Base-by-base conservation (phyloP, 179 eudicot species). In the Gypsophila paniculata region DNA sequence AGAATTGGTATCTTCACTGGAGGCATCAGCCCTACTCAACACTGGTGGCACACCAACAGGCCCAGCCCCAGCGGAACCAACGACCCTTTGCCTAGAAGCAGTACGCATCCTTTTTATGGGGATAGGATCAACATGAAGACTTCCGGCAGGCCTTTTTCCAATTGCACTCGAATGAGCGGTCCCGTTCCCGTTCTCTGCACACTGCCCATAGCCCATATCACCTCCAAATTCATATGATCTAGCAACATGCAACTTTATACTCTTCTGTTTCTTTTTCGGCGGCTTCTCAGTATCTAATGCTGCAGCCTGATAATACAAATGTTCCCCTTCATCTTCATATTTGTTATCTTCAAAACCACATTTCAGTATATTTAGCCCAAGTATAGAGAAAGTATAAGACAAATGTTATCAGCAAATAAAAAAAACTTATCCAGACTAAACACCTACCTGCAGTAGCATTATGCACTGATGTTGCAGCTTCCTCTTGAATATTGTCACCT, bases 81-180 rank as follows among this genome's bases (percentile, higher is more conserved):
- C 59, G 77, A 89, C 80, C 79, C 99, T 95, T 69, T 83, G 97
- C 79, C 99, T 87, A 71, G 93, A 83, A 61, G 99, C 96, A 76
- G 98, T 95, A 19, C 99, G 90, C 70, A 89, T 76, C 51, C 96
- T 93, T 77, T 90, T 95, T 34, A 91, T 90, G 51, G 99, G 99
- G 78, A 95, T 83, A 36, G 87, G 70, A 70, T 86, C 87, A 72
- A 78, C 86, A 83, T 81, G 81, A 75, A 83, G 84, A 78, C 68
- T 85, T 80, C 77, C 83, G 74, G 85, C 79, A 77, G 90, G 84
- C 68, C 96, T 85, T 83, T 92, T 92, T 19, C 84, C 87, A 73
- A 82, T 68, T 62, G 80, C 59, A 18, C 66, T 70, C 66, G 86
- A 77, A 59, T 76, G 89, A 23, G 84, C 82, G 48, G 71, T 61